Evolutionary conservation across 805 yeast species (phyloP), one percentile per base, ranked within the genome.

Genomic region (Metschnikowia dekortorum): DNA sequence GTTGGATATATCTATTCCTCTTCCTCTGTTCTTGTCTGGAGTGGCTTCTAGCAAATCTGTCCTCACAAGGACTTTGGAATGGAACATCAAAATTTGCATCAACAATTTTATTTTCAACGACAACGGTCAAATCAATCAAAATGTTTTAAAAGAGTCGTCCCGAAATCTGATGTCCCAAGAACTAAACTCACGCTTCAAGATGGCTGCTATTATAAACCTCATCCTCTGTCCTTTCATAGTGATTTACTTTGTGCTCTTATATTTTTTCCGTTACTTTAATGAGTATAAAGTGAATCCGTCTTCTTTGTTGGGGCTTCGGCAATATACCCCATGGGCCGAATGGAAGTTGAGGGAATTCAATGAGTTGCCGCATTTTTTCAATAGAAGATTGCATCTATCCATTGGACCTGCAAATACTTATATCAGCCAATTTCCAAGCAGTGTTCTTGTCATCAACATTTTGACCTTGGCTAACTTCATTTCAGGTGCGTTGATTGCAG

Each of bases 311-410:
- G 74, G 73, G 4, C 62, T 71, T 47, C 74, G 99, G 43, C 96
- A 90, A 59, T 94, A 89, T 63, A 89, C 98, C 0, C 97, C 97
- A 0, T 81, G 81, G 67, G 97, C 98, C 0, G 91, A 87, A 60
- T 94, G 98, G 98, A 89, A 85, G 63, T 79, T 94, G 61, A 74
- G 99, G 50, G 99, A 94, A 61, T 89, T 87, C 63, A 94, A 94
- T 66, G 99, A 94, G 63, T 74, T 94, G 8, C 89, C 89, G 40
- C 99, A 94, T 66, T 76, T 92, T 29, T 94, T 94, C 68, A 82
- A 83, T 50, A 83, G 84, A 58, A 74, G 99, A 45, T 68, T 94
- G 38, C 87, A 83, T 43, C 68, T 88, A 53, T 88, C 97, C 46
- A 79, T 82, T 31, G 87, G 81, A 13, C 83, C 90, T 6, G 96